These are phyloP conservation scores for Epicoccum sorghinum DNA, from an alignment of 2,329 filamentous ascomycete genomes.

Conservation along the genomic window DNA sequence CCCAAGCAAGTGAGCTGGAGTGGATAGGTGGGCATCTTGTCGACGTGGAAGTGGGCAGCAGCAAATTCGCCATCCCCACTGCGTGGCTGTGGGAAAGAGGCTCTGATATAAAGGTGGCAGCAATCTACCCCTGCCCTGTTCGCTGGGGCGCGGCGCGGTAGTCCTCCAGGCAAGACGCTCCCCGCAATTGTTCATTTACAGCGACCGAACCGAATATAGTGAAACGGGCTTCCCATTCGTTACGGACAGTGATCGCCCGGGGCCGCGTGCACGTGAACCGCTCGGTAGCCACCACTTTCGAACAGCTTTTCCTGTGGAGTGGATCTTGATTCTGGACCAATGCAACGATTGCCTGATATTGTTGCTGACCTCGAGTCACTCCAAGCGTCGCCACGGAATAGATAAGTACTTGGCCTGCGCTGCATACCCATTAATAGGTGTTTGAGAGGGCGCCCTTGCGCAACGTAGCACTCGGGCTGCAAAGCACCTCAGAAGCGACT, in stretches of 20 bases:
- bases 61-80: constrained; percentile 15
- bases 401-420: constrained; percentile 6
- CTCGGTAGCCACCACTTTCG: constrained; percentile 4
- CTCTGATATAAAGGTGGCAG: constrained; percentile 15
- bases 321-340: constrained; percentile 3
- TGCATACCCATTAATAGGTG: neutral
- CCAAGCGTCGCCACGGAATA: constrained; percentile 2
- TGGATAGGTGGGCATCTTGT: constrained; percentile 47
- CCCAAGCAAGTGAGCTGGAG: constrained; percentile 47
- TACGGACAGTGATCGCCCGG: constrained; percentile 4
- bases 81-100: constrained; percentile 9
- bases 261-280: constrained; percentile 7
- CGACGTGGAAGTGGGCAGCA: constrained; percentile 23
- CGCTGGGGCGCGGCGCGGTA: constrained; percentile 8
- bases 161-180: constrained; percentile 5
- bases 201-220: constrained; percentile 11
- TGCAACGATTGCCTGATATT: constrained; percentile 7
- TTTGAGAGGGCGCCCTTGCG: constrained; percentile 12
- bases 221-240: constrained; percentile 13
- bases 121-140: constrained; percentile 5
- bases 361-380: constrained; percentile 1
- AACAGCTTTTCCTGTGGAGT: neutral
- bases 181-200: constrained; percentile 18
- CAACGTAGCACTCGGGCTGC: constrained; percentile 12
- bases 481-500: neutral